A percentile compares a stretch with the other conserved stretches of the same genome.
These are phyloP conservation scores for Fusarium multiceps DNA, from an alignment of 2,329 filamentous ascomycete species.

Conservation along the genomic window DNA sequence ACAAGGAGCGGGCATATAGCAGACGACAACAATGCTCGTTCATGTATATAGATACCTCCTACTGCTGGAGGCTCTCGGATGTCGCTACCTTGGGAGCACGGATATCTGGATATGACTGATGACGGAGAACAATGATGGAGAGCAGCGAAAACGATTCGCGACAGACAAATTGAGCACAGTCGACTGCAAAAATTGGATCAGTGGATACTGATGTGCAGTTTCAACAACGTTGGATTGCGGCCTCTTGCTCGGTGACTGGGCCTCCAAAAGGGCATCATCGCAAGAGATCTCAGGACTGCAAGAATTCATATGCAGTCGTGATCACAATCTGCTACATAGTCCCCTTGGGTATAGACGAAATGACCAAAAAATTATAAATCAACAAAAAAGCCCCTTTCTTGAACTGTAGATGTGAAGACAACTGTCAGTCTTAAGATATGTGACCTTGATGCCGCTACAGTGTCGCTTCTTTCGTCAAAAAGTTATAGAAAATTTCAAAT, in stretches of 20 bases:
- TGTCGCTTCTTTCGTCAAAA: neutral
- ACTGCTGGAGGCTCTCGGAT: slow-evolving; percentile 36
- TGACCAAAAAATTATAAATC: slow-evolving; percentile 45
- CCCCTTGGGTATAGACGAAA: slow-evolving; percentile 53
- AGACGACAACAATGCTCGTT: slow-evolving; percentile 33
- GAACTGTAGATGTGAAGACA: neutral
- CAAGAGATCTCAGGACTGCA: slow-evolving; percentile 28
- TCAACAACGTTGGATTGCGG: slow-evolving; percentile 32
- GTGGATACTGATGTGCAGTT: slow-evolving; percentile 25
- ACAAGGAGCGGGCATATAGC: slow-evolving; percentile 29
- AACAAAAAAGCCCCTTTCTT: neutral
- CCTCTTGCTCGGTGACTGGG: slow-evolving; percentile 23
- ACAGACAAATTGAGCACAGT: slow-evolving; percentile 35
- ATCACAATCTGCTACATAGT: slow-evolving; percentile 52
- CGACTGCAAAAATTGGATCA: slow-evolving; percentile 40
- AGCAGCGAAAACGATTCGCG: slow-evolving; percentile 30
- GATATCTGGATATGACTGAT: slow-evolving; percentile 46
- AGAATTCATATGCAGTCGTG: slow-evolving; percentile 35
- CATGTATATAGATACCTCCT: slow-evolving; percentile 45
- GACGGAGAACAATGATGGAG: slow-evolving; percentile 36
- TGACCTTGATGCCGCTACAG: neutral
- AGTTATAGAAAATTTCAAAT: neutral
- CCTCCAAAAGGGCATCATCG: slow-evolving; percentile 18
- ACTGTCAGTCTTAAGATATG: no score
- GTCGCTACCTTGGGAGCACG: slow-evolving; percentile 23